phyloP scores from a whole-genome alignment of 495 filamentous ascomycete species.

The Rhypophila decipiens region DNA sequence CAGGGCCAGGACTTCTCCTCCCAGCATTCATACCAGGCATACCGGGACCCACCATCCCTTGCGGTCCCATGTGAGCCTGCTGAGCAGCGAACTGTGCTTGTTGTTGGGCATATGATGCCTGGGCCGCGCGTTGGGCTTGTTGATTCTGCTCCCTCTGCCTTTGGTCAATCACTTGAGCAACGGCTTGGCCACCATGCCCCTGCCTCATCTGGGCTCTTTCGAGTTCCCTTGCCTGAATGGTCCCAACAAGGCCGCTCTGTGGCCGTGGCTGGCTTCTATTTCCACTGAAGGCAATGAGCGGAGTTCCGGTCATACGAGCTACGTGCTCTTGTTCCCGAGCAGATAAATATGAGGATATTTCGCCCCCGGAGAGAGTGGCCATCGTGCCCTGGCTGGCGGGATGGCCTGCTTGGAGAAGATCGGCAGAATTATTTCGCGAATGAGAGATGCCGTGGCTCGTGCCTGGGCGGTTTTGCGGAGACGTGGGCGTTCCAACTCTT shows the following conservation, averaged over 20 bases:
- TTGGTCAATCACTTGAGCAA: constrained; percentile 73
- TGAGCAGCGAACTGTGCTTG: constrained; percentile 24
- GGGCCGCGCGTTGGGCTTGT: constrained; percentile 28
- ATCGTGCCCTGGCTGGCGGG: constrained; percentile 27
- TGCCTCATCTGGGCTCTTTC: constrained; percentile 68
- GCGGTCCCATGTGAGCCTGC: constrained; percentile 13
- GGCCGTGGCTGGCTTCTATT: constrained; percentile 44
- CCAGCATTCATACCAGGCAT: constrained; percentile 13
- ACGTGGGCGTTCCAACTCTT: constrained; percentile 37
- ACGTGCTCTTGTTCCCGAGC: constrained; percentile 94
- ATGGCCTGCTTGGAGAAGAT: constrained; percentile 25
- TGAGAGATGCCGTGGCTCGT: constrained; percentile 25
- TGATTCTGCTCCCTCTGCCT: constrained; percentile 56
- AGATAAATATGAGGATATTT: constrained; percentile 64
- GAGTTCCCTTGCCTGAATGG: constrained; percentile 68
- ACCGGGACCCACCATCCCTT: constrained; percentile 8
- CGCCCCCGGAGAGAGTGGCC: constrained; percentile 32
- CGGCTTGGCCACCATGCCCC: constrained; percentile 63
- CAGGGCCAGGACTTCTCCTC: constrained; percentile 15
- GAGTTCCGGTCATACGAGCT: constrained; percentile 76
- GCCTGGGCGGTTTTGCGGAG: constrained; percentile 14
- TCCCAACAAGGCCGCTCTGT: constrained; percentile 60
- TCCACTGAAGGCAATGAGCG: constrained; percentile 67
- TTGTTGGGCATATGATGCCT: constrained; percentile 28
- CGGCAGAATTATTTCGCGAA: constrained; percentile 38